Evolutionary conservation across 192 early-diverging fungal genomes (phyloP).

Genomic region (Coemansia aciculifera): DNA sequence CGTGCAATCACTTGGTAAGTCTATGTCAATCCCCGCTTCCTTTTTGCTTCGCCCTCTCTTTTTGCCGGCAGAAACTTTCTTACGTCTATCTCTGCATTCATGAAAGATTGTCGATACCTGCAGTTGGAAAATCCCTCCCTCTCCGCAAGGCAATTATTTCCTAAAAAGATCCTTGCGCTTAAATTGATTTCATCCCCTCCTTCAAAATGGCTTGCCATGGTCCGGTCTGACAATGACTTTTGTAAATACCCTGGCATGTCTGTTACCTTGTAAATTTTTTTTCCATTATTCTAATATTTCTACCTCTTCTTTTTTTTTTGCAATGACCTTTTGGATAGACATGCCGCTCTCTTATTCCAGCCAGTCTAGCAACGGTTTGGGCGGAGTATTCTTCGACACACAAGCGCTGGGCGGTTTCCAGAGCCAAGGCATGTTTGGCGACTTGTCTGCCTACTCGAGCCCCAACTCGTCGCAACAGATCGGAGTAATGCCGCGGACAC

Average conservation of each 20-base stretch:
- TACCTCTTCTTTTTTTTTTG: background rate
- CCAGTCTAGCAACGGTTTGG: constrained; percentile 26
- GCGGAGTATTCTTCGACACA: constrained; percentile 23
- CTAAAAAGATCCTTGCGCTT: background rate
- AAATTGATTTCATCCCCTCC: background rate
- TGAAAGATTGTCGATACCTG: background rate
- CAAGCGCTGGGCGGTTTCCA: constrained; percentile 20
- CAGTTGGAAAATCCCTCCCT: background rate
- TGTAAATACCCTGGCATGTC: background rate
- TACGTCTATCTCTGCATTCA: background rate
- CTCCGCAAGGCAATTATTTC: constrained; percentile 10
- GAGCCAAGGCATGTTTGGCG: constrained; percentile 2
- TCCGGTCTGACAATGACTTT: background rate
- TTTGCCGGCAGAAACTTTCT: background rate
- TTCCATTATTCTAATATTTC: background rate
- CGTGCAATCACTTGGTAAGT: constrained; percentile 45
- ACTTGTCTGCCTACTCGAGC: background rate
- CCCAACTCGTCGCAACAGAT: constrained; percentile 16
- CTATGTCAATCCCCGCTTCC: background rate
- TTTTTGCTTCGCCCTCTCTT: background rate
- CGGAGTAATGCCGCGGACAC: constrained; percentile 31
- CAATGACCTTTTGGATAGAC: constrained; percentile 27
- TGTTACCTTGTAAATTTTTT: background rate
- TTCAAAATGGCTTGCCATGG: background rate
- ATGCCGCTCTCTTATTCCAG: constrained; percentile 26